Conservation (phyloP, 768 basidiomycete genomes). For the Exidia glandulosa region DNA sequence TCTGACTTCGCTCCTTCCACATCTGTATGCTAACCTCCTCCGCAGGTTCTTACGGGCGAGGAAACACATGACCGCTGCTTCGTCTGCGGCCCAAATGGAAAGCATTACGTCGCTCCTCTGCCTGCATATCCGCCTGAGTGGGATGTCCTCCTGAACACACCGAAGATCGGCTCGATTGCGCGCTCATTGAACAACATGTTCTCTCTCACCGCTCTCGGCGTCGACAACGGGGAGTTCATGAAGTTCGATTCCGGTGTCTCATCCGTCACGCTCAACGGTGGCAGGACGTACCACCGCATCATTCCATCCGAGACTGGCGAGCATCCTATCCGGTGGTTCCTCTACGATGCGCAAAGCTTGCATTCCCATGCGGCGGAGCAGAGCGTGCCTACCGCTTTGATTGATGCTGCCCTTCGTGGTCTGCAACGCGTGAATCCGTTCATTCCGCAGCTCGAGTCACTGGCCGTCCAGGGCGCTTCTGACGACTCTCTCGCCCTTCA, state of each 20-base stretch:
- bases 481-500: neutral
- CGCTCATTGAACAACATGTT: neutral
- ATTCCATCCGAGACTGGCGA: neutral
- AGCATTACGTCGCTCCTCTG: neutral
- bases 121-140: neutral
- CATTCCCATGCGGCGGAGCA: neutral
- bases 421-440: neutral
- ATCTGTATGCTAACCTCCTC: neutral
- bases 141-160: neutral
- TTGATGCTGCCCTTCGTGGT: neutral
- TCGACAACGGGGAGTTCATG: neutral
- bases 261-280: neutral
- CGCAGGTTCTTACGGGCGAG: neutral
- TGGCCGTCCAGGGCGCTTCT: neutral
- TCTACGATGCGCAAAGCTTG: neutral
- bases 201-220: neutral
- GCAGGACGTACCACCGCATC: neutral
- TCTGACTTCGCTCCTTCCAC: neutral
- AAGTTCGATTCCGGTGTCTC: neutral
- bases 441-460: neutral
- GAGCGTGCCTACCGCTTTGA: neutral
- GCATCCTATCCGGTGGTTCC: neutral
- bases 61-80: neutral
- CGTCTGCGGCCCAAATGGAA: neutral
- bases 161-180: neutral